Base-by-base conservation (phyloP, 768 basidiomycete species). In the Boletus reticulatus region DNA sequence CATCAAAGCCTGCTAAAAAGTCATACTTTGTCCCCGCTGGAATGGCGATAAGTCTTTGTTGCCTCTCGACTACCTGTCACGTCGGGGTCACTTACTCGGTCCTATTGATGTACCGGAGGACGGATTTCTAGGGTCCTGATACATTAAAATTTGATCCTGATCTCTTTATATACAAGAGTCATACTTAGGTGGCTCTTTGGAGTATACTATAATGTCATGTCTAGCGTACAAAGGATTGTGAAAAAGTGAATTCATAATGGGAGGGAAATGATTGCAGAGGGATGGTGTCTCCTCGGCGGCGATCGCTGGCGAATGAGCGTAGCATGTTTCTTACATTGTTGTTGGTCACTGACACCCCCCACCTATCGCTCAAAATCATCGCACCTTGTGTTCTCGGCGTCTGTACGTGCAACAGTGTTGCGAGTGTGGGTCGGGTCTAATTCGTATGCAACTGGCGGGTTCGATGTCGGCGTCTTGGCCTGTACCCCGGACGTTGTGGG, bases 81-180 rank as follows among this genome's bases (percentile, higher is more conserved):
- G 17, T 38, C 73, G 72, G 72, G 8, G 17, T 72, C 14, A 29
- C 36, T 2, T 73, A 67, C 52, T 59, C 64, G 6, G 61, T 71
- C 43, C 44, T 76, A 19, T 42, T 66, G n/a, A 70, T 73, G 69
- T 76, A 78, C 36, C 66, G 76, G 47, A 60, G 75, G 42, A 59
- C 60, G 27, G 67, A 73, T 37, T 60, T 74, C 4, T 75, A 75
- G 74, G 74, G 75, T 2, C 72, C 74, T 4, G 74, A 75, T 34
- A 67, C 69, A 14, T 52, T 64, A 22, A 59, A 63, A 22, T 77
- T 77, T 46, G 75, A 78, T 39, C 76, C 76, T 3, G 72, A 77
- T 44, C 67, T 9, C 29, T 29, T 29, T 29, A 29, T 29, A 29
- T 29, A 29, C 29, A 29, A 8, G 29, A 29, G 29, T 29, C 7